Evolutionary conservation across 2,329 filamentous ascomycete genomes (phyloP), one percentile per base, ranked within the genome.

Genomic region (Talaromyces piceae): DNA sequence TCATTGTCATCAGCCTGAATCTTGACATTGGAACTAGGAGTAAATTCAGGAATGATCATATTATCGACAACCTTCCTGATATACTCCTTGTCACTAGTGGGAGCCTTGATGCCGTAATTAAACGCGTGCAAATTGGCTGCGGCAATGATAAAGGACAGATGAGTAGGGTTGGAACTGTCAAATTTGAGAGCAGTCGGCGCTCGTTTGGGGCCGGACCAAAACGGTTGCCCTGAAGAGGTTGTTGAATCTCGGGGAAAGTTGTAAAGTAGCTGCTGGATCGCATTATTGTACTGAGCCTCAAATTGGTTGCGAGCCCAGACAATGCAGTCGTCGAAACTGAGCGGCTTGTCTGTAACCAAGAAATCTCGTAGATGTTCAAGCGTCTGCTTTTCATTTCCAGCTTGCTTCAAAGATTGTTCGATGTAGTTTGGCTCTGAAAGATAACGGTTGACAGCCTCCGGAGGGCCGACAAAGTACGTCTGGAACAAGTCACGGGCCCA

Each of bases 161-260:
- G 93, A 20, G 89, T 93, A 9, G 84, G 77, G 71, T 96, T 93
- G 54, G 83, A 80, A 44, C 84, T 71, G 61, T 96, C 88, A 59
- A 98, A 98, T 68, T 88, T 91, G 65, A 97, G 77, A 57, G 91
- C 80, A 56, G 94, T 89, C 4, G 93, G 93, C 11, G 93, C 93
- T 63, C 93, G 89, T 81, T 98, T 98, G 45, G 93, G 93, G 9
- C 93, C 91, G 26, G 93, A 97, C 93, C 93, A 98, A 79, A 98
- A 98, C 1, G 83, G 87, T 56, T 91, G 87, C 27, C 93, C 93
- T 31, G 81, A 86, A 2, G 90, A 94, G 1, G 93, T 95, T 50
- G 80, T 83, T 0, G 90, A 87, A 66, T 97, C 91, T 72, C 94
- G 95, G 55, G 93, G 93, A 75, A 98, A 98, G 74, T 96, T 97